Conservation (phyloP, 2,329 filamentous ascomycete genomes). For the Penicillium italicum region DNA sequence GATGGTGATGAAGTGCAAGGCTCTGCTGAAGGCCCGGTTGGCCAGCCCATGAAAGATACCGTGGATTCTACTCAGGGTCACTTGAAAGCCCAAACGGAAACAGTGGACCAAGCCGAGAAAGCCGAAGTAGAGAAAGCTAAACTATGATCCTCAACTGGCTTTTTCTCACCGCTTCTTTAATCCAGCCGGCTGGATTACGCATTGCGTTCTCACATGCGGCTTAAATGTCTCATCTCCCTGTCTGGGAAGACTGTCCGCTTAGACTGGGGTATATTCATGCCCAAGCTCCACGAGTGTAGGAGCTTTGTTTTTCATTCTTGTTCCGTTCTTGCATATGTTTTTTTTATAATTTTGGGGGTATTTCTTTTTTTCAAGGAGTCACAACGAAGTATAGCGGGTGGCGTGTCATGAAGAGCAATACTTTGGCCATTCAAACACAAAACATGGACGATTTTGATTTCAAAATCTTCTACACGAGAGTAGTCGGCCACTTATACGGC, state of each 20-base stretch:
- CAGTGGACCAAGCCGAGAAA: not conserved
- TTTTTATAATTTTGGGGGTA: slow-evolving; percentile 4
- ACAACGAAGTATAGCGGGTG: slow-evolving; percentile 17
- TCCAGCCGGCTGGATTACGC: slow-evolving; percentile 1
- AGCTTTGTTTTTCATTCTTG: slow-evolving; percentile 1
- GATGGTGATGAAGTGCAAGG: slow-evolving; percentile 18
- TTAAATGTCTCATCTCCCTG: not conserved
- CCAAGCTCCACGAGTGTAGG: not conserved
- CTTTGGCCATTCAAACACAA: slow-evolving; percentile 6
- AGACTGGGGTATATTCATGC: not conserved
- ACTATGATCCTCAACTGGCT: not conserved
- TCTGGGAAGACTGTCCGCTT: not conserved
- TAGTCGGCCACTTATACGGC: too few species aligned
- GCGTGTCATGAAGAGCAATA: slow-evolving; percentile 13
- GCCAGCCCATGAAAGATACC: slow-evolving; percentile 17
- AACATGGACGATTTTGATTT: not conserved
- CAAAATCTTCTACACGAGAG: not conserved
- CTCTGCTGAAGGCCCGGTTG: slow-evolving; percentile 22
- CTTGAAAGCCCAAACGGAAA: not conserved
- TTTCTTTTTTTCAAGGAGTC: slow-evolving; percentile 7
- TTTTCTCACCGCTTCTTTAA: not conserved
- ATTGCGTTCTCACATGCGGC: not conserved
- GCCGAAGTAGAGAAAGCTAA: not conserved
- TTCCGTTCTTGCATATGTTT: slow-evolving; percentile 9
- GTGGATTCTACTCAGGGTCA: slow-evolving; percentile 8